Base-by-base conservation (phyloP, 208 protist genomes). In the Porcisia hertigi region DNA sequence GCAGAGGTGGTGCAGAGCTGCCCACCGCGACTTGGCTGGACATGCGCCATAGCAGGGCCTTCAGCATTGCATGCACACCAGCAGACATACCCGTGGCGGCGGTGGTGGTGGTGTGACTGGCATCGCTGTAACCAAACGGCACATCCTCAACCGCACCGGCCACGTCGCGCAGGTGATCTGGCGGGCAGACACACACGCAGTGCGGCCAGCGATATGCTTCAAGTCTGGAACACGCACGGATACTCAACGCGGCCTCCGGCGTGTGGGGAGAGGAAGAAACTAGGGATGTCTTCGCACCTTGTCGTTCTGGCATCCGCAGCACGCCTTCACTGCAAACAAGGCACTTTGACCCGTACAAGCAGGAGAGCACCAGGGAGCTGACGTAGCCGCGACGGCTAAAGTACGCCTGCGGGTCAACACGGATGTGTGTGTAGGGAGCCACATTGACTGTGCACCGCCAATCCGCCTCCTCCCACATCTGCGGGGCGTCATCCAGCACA, bases 401-500 rank as follows among this genome's bases (percentile, higher is more conserved):
- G 83, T 96, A 96, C 8, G 72, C 53, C 2, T 8, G 30, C 23
- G 90, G 90, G 65, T 96, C 92, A 8, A 92, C 76, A 7, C 92
- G 83, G 18, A 74, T 20, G 2, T 94, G 75, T 6, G 92, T 96
- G 85, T 95, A 96, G 23, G 92, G 86, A 11, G 82, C 79, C 67
- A 95, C 77, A 59, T 76, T 52, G 9, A 94, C 86, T 12, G 88
- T 92, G 73, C 75, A 79, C 12, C 69, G 82, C 92, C 92, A 96
- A 73, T 96, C 92, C 34, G 52, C 66, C 69, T 83, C 73, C 23
- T 34, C 67, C 90, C 92, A 96, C 52, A 93, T 86, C 59, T 95
- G 92, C 49, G 89, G 88, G 0, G 85, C 67, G 75, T 96, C 92
- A 75, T 96, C 92, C 20, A 96, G 72, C 41, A 94, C 81, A 4